Percentiles rank a stretch among this genome's conserved stretches.
phyloP scores from a whole-genome alignment of 345 rosid species.

The Trapa bicornis region DNA sequence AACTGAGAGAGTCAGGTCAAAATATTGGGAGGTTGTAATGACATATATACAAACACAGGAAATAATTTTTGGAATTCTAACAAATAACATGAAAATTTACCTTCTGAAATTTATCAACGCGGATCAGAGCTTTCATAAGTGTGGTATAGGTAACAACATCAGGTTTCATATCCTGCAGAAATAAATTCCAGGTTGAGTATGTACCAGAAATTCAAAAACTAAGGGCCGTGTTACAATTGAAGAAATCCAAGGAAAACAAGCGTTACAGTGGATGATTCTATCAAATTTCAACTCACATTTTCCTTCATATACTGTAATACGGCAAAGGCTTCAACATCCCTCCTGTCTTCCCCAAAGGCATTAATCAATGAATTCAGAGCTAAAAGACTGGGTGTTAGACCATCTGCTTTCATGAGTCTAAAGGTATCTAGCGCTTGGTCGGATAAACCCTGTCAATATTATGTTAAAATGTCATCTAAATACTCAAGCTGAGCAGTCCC shows the following conservation, averaged over 20 bases:
- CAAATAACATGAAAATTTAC: slow-evolving; percentile 22
- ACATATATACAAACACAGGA: neutral
- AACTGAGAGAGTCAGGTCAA: neutral
- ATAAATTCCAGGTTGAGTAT: neutral
- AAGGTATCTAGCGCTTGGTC: slow-evolving; percentile 85
- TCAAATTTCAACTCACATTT: slow-evolving; percentile 33
- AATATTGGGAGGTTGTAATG: neutral
- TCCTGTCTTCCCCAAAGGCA: slow-evolving; percentile 93
- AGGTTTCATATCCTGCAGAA: slow-evolving; percentile 66
- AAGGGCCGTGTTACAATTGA: neutral
- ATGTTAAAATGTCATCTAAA: neutral
- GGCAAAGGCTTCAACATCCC: slow-evolving; percentile 83
- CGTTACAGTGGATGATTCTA: neutral
- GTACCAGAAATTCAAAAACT: too few species aligned
- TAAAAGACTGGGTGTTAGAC: slow-evolving; percentile 66
- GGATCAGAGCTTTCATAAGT: slow-evolving; percentile 86
- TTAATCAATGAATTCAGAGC: slow-evolving; percentile 89
- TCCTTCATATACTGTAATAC: slow-evolving; percentile 93
- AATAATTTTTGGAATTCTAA: neutral
- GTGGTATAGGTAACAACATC: slow-evolving; percentile 95
- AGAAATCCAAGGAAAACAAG: neutral
- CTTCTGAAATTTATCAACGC: slow-evolving; percentile 72
- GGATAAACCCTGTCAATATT: slow-evolving; percentile 67
- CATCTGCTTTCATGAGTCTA: slow-evolving; percentile 77
- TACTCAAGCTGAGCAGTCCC: neutral